A percentile compares a stretch with the other conserved stretches of the same genome.
Evolutionary conservation across 1,139 yeast genomes (phyloP).

Genomic region (Candida sp.): DNA sequence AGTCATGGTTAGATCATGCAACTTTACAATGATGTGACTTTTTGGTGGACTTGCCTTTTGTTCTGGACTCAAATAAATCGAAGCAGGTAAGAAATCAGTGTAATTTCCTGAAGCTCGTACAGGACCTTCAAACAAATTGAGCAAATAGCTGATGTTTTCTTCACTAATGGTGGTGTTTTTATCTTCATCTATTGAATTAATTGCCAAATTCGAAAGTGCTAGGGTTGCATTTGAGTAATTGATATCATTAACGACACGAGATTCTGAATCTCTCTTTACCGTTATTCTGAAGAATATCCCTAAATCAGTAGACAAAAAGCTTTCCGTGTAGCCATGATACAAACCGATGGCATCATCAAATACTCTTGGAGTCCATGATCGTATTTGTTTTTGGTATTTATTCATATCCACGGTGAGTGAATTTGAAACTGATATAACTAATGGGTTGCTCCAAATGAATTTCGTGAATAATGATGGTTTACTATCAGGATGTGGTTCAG

Average conservation of each 20-base stretch:
- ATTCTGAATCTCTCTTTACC: constrained; percentile 53
- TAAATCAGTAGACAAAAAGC: constrained; percentile 25
- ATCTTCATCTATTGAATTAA: constrained; percentile 65
- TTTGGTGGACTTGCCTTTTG: constrained; percentile 17
- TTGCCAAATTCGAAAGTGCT: constrained; percentile 52
- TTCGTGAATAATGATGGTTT: not conserved
- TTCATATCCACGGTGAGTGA: not conserved
- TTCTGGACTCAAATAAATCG: constrained; percentile 37
- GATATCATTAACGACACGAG: constrained; percentile 55
- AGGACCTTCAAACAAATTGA: constrained; percentile 58
- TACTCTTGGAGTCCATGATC: constrained; percentile 4
- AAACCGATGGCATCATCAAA: constrained; percentile 5
- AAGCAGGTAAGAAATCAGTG: constrained; percentile 39
- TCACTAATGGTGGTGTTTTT: constrained; percentile 50
- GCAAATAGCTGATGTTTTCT: constrained; percentile 51
- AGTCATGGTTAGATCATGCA: constrained; percentile 61
- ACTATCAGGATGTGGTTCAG: not conserved
- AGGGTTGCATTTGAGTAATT: constrained; percentile 64
- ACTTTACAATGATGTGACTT: constrained; percentile 44
- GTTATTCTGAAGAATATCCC: constrained; percentile 50
- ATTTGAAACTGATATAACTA: not conserved
- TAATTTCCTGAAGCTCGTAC: constrained; percentile 42
- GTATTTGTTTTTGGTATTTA: not conserved
- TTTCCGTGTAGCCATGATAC: constrained; percentile 2
- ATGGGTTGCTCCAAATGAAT: not conserved